Percentiles rank a stretch among this genome's conserved stretches.
phyloP scores from a whole-genome alignment of 148 eudicot species.

The Chenopodium quinoa region DNA sequence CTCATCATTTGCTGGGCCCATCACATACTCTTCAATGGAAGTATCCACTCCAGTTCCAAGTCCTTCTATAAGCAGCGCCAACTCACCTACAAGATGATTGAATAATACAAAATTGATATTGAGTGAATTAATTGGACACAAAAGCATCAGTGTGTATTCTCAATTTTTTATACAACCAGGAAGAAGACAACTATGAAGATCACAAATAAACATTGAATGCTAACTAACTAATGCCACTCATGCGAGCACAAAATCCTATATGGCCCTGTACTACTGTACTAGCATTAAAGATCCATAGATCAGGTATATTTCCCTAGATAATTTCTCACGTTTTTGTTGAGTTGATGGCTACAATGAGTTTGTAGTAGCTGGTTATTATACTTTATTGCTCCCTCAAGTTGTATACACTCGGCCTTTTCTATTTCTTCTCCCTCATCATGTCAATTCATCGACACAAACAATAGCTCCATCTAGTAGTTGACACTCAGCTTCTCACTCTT shows the following conservation, averaged over 20 bases:
- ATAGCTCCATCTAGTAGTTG: not conserved
- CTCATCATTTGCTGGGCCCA: constrained; percentile 52
- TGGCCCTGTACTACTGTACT: not conserved
- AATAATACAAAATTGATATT: constrained; percentile 7
- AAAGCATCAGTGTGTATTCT: not conserved
- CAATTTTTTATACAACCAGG: not conserved
- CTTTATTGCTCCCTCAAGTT: not conserved
- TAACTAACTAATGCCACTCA: not conserved
- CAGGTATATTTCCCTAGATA: too few species aligned
- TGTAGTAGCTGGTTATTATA: not conserved
- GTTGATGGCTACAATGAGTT: not conserved
- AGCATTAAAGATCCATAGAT: not conserved
- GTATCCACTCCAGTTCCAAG: constrained; percentile 66
- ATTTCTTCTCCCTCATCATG: not conserved
- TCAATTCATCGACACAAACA: not conserved
- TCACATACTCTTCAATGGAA: constrained; percentile 74
- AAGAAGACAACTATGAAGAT: not conserved
- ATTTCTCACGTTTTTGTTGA: not conserved
- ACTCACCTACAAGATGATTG: constrained; percentile 55
- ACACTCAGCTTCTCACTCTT: not conserved
- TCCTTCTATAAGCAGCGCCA: constrained; percentile 81
- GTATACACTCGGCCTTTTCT: not conserved
- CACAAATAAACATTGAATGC: not conserved
- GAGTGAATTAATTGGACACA: not conserved
- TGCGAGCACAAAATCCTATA: not conserved